Conservation (phyloP, 805 yeast species). For the Schizosaccharomyces japonicus region DNA sequence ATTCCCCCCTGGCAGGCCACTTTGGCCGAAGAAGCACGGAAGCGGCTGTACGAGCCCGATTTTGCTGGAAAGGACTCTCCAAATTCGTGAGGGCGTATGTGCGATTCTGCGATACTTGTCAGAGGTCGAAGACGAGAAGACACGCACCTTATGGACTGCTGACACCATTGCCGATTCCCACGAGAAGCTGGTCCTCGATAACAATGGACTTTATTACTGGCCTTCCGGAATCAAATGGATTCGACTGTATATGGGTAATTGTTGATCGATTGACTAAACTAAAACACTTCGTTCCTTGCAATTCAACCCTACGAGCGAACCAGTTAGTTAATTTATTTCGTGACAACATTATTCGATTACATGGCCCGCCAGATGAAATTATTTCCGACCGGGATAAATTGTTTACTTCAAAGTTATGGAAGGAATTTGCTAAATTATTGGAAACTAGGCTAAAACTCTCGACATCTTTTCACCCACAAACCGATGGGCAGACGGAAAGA, state of each 20-base stretch:
- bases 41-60: too few relatives aligned
- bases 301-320: background rate
- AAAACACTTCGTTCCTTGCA: constrained; percentile 9
- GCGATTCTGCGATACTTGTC: too few relatives aligned
- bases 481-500: background rate
- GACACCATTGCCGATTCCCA: too few relatives aligned
- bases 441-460: background rate
- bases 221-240: constrained; percentile 7
- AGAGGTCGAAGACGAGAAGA: too few relatives aligned
- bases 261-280: constrained; percentile 11
- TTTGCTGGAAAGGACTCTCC: too few relatives aligned
- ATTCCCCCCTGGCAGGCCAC: too few relatives aligned
- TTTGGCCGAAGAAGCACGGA: too few relatives aligned
- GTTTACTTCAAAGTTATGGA: background rate
- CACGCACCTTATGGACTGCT: too few relatives aligned
- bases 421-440: background rate
- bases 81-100: too few relatives aligned
- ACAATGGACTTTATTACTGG: constrained; percentile 11
- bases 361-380: background rate
- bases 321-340: background rate
- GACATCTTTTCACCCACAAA: background rate
- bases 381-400: background rate
- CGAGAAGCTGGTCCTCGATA: too few relatives aligned
- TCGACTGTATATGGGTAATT: constrained; percentile 9
- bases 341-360: background rate